Conservation (phyloP, 2,329 filamentous ascomycete genomes). For the Arthrinium puccinioides region DNA sequence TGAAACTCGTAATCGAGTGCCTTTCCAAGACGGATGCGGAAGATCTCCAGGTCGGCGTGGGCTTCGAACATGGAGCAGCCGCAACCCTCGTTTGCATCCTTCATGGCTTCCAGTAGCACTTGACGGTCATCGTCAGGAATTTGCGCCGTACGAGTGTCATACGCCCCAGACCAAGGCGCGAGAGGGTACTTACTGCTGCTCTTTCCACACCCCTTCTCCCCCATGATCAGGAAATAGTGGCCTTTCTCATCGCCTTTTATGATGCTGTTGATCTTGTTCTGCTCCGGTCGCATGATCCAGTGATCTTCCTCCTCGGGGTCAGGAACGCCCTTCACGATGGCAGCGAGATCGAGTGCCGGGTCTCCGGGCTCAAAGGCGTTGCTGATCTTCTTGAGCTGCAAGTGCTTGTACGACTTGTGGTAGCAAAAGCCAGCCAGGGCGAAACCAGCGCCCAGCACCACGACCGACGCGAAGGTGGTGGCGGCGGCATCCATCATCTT, state of each 20-base stretch:
- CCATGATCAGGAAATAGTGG: constrained; percentile 86
- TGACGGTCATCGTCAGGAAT: neutral
- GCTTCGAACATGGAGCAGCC: constrained; percentile 94
- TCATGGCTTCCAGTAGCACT: constrained; percentile 71
- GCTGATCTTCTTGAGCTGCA: constrained; percentile 88
- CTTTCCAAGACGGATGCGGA: constrained; percentile 86
- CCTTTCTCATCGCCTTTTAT: constrained; percentile 65
- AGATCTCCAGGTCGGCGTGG: constrained; percentile 90
- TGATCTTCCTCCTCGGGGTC: constrained; percentile 44
- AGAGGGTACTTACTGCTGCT: constrained; percentile 53
- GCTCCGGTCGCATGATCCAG: constrained; percentile 82
- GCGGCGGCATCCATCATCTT: constrained; percentile 70
- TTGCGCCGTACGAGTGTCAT: neutral
- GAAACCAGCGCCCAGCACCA: constrained; percentile 61
- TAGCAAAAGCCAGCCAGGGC: constrained; percentile 66
- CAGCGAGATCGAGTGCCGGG: constrained; percentile 76
- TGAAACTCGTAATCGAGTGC: constrained; percentile 94
- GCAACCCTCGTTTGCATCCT: constrained; percentile 72
- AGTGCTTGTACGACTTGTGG: constrained; percentile 78
- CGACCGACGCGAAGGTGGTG: constrained; percentile 68
- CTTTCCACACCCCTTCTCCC: constrained; percentile 95
- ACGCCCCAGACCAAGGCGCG: neutral
- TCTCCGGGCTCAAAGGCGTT: constrained; percentile 89
- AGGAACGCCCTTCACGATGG: constrained; percentile 50
- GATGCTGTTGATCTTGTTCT: constrained; percentile 74